These are phyloP conservation scores for Pascua guehoae DNA, from an alignment of 1,284 basidiomycete species.

Conservation along the genomic window DNA sequence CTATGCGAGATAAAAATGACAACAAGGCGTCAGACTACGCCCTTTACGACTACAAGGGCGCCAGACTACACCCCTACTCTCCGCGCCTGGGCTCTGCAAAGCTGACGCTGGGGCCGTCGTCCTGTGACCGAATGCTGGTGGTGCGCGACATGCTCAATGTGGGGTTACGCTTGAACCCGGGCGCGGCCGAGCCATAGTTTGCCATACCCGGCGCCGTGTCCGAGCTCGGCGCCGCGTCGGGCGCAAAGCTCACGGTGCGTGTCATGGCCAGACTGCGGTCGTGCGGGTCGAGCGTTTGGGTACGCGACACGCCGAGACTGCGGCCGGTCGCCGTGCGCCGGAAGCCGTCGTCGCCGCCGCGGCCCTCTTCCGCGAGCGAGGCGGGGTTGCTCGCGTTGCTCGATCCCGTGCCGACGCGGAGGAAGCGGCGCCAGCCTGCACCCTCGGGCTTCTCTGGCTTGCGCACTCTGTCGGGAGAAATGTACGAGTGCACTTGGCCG, in stretches of 20 bases:
- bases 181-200: constrained; percentile 37
- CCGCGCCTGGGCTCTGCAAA: constrained; percentile 3
- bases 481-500: constrained; percentile 15
- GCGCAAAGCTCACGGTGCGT: constrained; percentile 41
- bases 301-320: neutral
- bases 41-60: no score
- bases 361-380: constrained; percentile 12
- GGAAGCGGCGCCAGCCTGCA: constrained; percentile 15
- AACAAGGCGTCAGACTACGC: no score
- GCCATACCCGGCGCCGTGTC: constrained; percentile 40
- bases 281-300: constrained; percentile 2
- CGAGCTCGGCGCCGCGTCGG: constrained; percentile 27
- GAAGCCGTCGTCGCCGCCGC: constrained; percentile 8
- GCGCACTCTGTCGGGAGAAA: constrained; percentile 7
- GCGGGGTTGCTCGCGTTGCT: neutral
- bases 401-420: constrained; percentile 11
- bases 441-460: constrained; percentile 4
- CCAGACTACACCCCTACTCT: no score
- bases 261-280: constrained; percentile 13
- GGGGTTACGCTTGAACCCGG: constrained; percentile 41
- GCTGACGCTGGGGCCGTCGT: constrained; percentile 5
- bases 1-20: no score
- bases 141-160: constrained; percentile 40
- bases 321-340: constrained; percentile 1
- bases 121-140: constrained; percentile 23